Evolutionary conservation across 2,329 filamentous ascomycete species (phyloP).

Genomic region (Cadophora sp.): DNA sequence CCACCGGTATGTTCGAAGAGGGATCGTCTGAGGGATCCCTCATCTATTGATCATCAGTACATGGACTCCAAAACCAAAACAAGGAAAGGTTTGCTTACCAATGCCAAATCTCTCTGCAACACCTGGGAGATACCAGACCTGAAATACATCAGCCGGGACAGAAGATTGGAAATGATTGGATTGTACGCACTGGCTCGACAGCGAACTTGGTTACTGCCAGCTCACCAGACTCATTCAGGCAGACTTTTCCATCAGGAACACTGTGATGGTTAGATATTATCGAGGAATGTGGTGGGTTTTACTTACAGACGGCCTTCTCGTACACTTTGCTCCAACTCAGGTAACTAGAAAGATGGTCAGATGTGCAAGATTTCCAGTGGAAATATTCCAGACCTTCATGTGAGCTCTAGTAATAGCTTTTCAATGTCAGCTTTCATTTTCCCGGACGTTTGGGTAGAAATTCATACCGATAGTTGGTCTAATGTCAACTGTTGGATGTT

Average conservation of each 20-base stretch:
- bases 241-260: constrained; percentile 82
- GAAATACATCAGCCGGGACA: neutral
- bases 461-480: constrained; percentile 46
- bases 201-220: constrained; percentile 95
- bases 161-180: constrained; percentile 78
- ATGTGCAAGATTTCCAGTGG: neutral
- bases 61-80: neutral
- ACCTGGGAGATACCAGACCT: constrained; percentile 83
- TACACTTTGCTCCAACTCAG: constrained; percentile 91
- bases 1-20: constrained; percentile 96
- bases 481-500: constrained; percentile 45
- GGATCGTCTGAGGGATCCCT: constrained; percentile 82
- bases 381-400: constrained; percentile 43
- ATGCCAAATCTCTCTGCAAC: constrained; percentile 95
- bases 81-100: constrained; percentile 30
- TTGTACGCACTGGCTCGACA: constrained; percentile 80
- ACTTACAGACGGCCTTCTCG: constrained; percentile 73
- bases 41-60: constrained; percentile 83
- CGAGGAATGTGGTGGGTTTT: neutral
- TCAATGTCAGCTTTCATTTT: constrained; percentile 27
- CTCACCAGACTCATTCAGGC: constrained; percentile 81
- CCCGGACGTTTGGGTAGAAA: neutral
- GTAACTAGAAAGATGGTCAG: constrained; percentile 58
- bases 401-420: constrained; percentile 47
- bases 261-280: constrained; percentile 34